These are phyloP conservation scores for Croton laevigatus DNA, from an alignment of 441 rosid genomes.

Conservation along the genomic window DNA sequence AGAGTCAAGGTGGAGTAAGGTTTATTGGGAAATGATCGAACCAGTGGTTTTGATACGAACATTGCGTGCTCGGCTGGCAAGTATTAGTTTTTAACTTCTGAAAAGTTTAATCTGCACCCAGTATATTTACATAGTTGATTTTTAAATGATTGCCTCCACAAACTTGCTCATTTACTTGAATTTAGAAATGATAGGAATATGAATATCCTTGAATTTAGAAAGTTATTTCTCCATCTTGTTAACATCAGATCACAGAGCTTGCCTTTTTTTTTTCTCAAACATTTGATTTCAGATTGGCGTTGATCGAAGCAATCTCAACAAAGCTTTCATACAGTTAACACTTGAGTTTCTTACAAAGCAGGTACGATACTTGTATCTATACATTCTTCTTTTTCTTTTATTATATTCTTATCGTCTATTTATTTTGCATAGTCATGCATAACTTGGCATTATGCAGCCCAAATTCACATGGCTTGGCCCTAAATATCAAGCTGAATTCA, in stretches of 20 bases:
- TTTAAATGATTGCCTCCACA: neutral
- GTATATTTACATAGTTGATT: neutral
- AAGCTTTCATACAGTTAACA: conserved; percentile 79
- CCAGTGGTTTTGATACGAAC: conserved; percentile 79
- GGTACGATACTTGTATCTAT: conserved; percentile 34
- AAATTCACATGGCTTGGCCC: neutral
- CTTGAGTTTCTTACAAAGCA: conserved; percentile 83
- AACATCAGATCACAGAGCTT: neutral
- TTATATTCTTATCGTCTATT: neutral
- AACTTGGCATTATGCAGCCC: neutral
- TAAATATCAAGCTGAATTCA: neutral
- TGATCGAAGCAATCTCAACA: conserved; percentile 62
- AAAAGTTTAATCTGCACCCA: conserved; percentile 4
- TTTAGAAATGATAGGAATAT: neutral
- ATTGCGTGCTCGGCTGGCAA: conserved; percentile 84
- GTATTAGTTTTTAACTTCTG: conserved; percentile 29
- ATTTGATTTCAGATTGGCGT: conserved; percentile 65
- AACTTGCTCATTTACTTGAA: neutral
- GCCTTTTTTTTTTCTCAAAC: conserved; percentile 2
- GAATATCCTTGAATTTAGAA: conserved; percentile 12
- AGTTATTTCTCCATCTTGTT: neutral
- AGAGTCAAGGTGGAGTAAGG: conserved; percentile 66
- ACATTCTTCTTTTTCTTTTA: conserved; percentile 6
- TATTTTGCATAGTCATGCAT: neutral
- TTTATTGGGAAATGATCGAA: conserved; percentile 87